phyloP scores from a whole-genome alignment of 1,284 basidiomycete genomes.

The Tylopilus sp. region DNA sequence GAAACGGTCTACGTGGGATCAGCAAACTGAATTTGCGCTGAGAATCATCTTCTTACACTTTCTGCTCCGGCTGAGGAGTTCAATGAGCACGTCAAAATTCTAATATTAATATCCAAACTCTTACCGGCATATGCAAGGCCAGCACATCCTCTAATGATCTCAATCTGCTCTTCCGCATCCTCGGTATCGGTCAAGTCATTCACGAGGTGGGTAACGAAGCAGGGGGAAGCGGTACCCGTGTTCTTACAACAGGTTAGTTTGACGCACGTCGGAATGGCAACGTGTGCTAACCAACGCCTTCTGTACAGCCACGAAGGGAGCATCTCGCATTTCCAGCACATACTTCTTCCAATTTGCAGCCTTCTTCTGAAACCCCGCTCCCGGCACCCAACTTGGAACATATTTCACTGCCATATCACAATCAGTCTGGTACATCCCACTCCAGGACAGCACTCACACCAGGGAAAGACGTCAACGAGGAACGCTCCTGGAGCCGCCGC shows the following conservation, averaged over 20 bases:
- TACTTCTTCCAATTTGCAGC: conserved; percentile 30
- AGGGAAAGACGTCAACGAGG: conserved; percentile 37
- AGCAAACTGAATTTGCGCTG: conserved; percentile 2
- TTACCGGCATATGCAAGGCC: conserved; percentile 34
- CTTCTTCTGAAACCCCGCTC: conserved; percentile 33
- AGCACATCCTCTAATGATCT: conserved; percentile 32
- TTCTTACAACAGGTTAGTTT: conserved; percentile 19
- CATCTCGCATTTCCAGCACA: conserved; percentile 32
- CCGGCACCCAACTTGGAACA: conserved; percentile 32
- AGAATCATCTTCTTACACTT: conserved; percentile 22
- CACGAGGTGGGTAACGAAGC: conserved; percentile 30
- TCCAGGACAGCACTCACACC: conserved; percentile 18
- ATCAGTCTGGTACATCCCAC: conserved; percentile 1
- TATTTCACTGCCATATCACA: conserved; percentile 26
- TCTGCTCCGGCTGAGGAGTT: conserved; percentile 27
- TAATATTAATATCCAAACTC: conserved; percentile 9
- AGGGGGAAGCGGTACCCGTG: conserved; percentile 30
- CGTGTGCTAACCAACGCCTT: conserved; percentile 22
- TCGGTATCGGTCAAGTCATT: conserved; percentile 14
- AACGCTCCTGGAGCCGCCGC: conserved; percentile 38
- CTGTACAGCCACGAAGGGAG: conserved; percentile 28
- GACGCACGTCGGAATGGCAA: background rate
- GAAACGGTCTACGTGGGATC: conserved; percentile 39
- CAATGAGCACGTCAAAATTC: conserved; percentile 10
- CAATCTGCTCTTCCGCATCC: conserved; percentile 19